Percentiles rank a stretch among this genome's conserved stretches.
These are phyloP conservation scores for Boletales sp. DNA, from an alignment of 768 basidiomycete genomes.

Conservation along the genomic window DNA sequence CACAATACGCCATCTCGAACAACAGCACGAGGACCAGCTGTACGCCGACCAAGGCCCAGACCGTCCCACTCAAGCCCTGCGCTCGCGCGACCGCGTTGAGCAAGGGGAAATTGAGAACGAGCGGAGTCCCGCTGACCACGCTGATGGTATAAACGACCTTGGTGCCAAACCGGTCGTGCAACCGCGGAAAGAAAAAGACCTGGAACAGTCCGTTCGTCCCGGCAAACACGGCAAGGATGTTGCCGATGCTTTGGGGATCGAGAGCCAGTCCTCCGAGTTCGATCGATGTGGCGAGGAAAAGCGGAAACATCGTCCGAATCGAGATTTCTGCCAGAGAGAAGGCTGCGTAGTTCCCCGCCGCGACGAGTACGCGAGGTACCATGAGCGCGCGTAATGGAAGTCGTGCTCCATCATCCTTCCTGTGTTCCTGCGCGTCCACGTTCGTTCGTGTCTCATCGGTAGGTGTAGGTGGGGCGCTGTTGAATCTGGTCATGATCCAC, in stretches of 20 bases:
- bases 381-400: conserved; percentile 51
- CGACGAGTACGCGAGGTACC: conserved; percentile 52
- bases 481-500: conserved; percentile 19
- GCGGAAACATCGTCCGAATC: conserved; percentile 61
- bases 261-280: conserved; percentile 68
- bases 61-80: conserved; percentile 41
- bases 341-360: conserved; percentile 61
- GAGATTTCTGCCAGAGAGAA: conserved; percentile 67
- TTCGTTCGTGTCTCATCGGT: background rate
- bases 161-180: conserved; percentile 60
- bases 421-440: background rate
- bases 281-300: conserved; percentile 69
- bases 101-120: conserved; percentile 56
- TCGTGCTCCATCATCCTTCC: conserved; percentile 27
- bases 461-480: background rate
- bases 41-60: conserved; percentile 48
- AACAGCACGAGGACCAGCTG: conserved; percentile 48
- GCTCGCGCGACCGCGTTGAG: conserved; percentile 52
- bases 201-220: conserved; percentile 64
- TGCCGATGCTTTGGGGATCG: conserved; percentile 60
- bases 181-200: conserved; percentile 60
- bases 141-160: conserved; percentile 56
- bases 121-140: conserved; percentile 46
- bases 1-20: conserved; percentile 56
- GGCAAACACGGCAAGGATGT: conserved; percentile 59